Evolutionary conservation across 306 rosid species (phyloP), one percentile per base, ranked within the genome.

Genomic region (Quercus gilva): DNA sequence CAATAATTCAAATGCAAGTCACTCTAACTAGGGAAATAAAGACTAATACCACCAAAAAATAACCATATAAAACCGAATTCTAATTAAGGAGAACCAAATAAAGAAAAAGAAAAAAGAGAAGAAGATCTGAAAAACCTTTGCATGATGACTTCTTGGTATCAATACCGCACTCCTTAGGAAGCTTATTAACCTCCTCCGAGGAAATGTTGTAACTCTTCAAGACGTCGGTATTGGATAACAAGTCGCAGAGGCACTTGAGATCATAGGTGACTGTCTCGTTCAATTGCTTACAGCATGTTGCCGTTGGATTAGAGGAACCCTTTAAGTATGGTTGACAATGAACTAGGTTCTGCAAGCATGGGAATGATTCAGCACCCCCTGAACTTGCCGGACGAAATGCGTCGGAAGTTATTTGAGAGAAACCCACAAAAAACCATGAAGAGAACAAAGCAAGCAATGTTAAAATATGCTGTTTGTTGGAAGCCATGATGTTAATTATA

Each of bases 271-370:
- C 23, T 58, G 86, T 23, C 64, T 87, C 79, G 71, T 33, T 83
- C 65, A 94, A 37, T 2, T 90, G 84, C 0, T 0, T 0, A 71
- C 97, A 92, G 58, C 97, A 92, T 1, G 74, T 1, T 0, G 69
- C 7, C 2, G 94, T 28, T 2, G 86, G 85, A 15, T 65, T 33
- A 8, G 0, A 49, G 18, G 88, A 83, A 2, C 61, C 0, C 14
- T 81, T 85, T 43, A 92, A 4, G 76, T 1, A 89, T 4, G 21
- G 29, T 8, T 89, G 80, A 56, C 98, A 94, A 0, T 96, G 90
- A 15, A 87, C 4, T 37, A 94, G 28, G 70, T 84, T 84, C 55
- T 80, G 80, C 84, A 94, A 20, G 90, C 97, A 94, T 45, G 81
- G 41, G 41, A 35, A 35, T 6, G 41, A 35, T 35, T 35, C 41